A percentile compares a stretch with the other conserved stretches of the same genome.
phyloP scores from a whole-genome alignment of 257 asterid genomes.

The Przewalskia tangutica region DNA sequence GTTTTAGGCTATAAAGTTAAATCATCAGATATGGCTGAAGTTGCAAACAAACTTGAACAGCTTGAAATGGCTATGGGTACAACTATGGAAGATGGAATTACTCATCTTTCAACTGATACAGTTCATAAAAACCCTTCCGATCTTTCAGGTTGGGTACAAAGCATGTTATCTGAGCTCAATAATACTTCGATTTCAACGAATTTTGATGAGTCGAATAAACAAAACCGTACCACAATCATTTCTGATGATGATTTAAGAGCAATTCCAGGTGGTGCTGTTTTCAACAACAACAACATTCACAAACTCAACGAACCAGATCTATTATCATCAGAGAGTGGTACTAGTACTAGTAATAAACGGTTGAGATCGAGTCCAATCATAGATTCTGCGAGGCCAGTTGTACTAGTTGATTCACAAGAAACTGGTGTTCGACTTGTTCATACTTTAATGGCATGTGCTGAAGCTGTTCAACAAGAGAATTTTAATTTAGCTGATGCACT shows the following conservation, averaged over 20 bases:
- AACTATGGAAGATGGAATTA: slow-evolving; percentile 41
- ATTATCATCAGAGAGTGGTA: not conserved
- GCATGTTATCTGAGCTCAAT: slow-evolving; percentile 49
- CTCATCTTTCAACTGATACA: slow-evolving; percentile 30
- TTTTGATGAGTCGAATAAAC: slow-evolving; percentile 9
- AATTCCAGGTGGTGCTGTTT: slow-evolving; percentile 66
- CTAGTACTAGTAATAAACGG: slow-evolving; percentile 22
- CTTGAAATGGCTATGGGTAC: slow-evolving; percentile 73
- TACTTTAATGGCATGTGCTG: slow-evolving; percentile 71
- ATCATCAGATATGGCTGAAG: slow-evolving; percentile 76
- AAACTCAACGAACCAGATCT: not conserved
- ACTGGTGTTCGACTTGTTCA: slow-evolving; percentile 69
- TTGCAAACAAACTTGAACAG: slow-evolving; percentile 65
- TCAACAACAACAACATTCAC: not conserved
- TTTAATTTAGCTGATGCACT: slow-evolving; percentile 52
- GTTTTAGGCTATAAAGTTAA: slow-evolving; percentile 70
- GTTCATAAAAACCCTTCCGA: slow-evolving; percentile 74
- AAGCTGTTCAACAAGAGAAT: slow-evolving; percentile 56
- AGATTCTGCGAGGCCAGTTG: slow-evolving; percentile 27
- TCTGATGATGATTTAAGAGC: slow-evolving; percentile 71
- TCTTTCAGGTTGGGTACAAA: slow-evolving; percentile 64
- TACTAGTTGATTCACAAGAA: slow-evolving; percentile 73
- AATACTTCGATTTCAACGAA: not conserved
- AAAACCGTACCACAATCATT: not conserved
- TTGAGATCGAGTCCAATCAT: slow-evolving; percentile 11